These are phyloP conservation scores for Sugiyamaella novakii DNA, from an alignment of 1,139 yeast species.

Conservation along the genomic window DNA sequence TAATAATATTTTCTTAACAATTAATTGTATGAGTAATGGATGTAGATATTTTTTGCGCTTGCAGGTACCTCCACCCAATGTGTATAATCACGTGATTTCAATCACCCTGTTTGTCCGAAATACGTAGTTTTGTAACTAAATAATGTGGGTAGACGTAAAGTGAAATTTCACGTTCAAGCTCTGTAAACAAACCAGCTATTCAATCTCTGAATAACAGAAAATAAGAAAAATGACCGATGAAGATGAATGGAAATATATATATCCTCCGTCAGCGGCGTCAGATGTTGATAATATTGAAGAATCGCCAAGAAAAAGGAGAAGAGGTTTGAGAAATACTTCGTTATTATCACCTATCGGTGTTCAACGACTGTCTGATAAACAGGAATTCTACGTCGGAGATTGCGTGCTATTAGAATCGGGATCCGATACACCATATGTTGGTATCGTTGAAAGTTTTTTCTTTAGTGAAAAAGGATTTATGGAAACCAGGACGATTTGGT, in stretches of 20 bases:
- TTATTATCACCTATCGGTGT: slow-evolving; percentile 25
- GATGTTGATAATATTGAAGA: not conserved
- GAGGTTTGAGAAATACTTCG: slow-evolving; percentile 14
- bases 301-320: slow-evolving; percentile 11
- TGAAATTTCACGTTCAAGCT: too few species aligned
- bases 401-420: slow-evolving; percentile 28
- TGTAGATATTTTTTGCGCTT: too few species aligned
- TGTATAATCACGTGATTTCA: not conserved
- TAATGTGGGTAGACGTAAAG: too few species aligned
- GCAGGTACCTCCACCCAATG: too few species aligned
- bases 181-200: too few species aligned
- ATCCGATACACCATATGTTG: slow-evolving; percentile 28
- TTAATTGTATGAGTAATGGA: too few species aligned
- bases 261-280: not conserved
- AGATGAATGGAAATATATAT: slow-evolving; percentile 12
- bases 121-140: not conserved
- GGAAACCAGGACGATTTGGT: slow-evolving; percentile 30
- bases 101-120: not conserved
- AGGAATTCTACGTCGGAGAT: slow-evolving; percentile 30
- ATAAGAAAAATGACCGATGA: too few species aligned
- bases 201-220: too few species aligned
- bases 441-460: slow-evolving; percentile 29
- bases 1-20: too few species aligned
- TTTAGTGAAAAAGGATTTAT: slow-evolving; percentile 26
- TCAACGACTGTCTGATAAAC: slow-evolving; percentile 23